Conservation (phyloP, 306 rosid genomes). For the Cucumis cinereus region DNA sequence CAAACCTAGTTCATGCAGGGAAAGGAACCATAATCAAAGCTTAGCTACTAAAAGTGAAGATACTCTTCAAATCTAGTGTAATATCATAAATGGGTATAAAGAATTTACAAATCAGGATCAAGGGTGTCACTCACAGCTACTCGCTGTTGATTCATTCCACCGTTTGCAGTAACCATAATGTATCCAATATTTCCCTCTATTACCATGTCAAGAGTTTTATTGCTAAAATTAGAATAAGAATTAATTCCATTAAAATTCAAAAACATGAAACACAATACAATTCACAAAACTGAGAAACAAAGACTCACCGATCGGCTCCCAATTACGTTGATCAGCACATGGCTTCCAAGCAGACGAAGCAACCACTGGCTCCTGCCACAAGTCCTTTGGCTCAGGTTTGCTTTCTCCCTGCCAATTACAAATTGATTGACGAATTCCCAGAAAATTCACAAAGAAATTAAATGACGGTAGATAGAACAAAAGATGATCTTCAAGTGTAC, state of each 20-base stretch:
- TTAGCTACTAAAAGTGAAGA: neutral
- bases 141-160: constrained; percentile 96
- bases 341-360: constrained; percentile 92
- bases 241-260: constrained; percentile 4
- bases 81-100: neutral
- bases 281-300: neutral
- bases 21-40: neutral
- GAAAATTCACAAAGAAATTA: constrained; percentile 12
- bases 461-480: constrained; percentile 3
- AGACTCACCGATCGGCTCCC: constrained; percentile 60
- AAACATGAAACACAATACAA: constrained; percentile 1
- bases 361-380: constrained; percentile 83
- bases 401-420: constrained; percentile 32
- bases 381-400: constrained; percentile 84
- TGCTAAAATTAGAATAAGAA: constrained; percentile 5
- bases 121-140: constrained; percentile 71
- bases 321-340: constrained; percentile 72
- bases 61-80: neutral
- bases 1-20: constrained; percentile 60
- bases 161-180: constrained; percentile 87
- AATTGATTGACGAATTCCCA: constrained; percentile 11
- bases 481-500: constrained; percentile 23
- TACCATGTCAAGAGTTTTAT: constrained; percentile 11
- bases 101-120: neutral
- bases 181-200: constrained; percentile 74